These are phyloP conservation scores for Corylus americana DNA, from an alignment of 306 rosid genomes.

Conservation along the genomic window DNA sequence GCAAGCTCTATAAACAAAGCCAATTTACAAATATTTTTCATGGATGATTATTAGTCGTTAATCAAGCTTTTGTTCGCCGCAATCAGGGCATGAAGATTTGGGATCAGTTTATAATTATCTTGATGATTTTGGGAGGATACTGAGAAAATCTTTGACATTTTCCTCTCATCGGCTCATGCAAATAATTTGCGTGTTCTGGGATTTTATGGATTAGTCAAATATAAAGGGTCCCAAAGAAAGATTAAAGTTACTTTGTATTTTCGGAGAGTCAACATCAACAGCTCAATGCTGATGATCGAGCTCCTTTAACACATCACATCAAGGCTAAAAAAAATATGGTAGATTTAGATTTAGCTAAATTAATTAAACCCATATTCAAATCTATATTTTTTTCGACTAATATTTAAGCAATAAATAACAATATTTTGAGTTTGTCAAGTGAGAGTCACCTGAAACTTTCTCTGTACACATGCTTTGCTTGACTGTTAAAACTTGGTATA, in stretches of 20 bases:
- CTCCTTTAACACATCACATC: slow-evolving; percentile 32
- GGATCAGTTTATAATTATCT: neutral
- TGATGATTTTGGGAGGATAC: neutral
- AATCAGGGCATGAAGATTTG: slow-evolving; percentile 11
- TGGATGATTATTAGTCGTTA: neutral
- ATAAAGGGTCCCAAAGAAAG: slow-evolving; percentile 16
- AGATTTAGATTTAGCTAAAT: slow-evolving; percentile 15
- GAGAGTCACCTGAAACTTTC: neutral
- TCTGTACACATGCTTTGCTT: neutral
- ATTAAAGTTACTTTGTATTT: neutral
- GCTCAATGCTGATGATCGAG: slow-evolving; percentile 5
- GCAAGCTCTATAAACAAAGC: slow-evolving; percentile 26
- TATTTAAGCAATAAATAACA: too few species aligned
- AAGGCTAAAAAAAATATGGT: slow-evolving; percentile 27
- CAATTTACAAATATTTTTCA: neutral
- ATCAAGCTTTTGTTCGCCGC: neutral
- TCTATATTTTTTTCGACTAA: too few species aligned
- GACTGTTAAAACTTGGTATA: slow-evolving; percentile 17
- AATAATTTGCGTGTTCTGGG: slow-evolving; percentile 11
- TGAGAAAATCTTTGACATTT: neutral
- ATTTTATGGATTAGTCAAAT: slow-evolving; percentile 19
- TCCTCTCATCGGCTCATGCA: neutral
- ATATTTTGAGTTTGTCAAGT: neutral
- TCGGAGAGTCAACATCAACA: slow-evolving; percentile 15
- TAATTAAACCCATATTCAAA: neutral